These are phyloP conservation scores for Torrubiella hemipterigena DNA, from an alignment of 2,329 filamentous ascomycete species.

Conservation along the genomic window DNA sequence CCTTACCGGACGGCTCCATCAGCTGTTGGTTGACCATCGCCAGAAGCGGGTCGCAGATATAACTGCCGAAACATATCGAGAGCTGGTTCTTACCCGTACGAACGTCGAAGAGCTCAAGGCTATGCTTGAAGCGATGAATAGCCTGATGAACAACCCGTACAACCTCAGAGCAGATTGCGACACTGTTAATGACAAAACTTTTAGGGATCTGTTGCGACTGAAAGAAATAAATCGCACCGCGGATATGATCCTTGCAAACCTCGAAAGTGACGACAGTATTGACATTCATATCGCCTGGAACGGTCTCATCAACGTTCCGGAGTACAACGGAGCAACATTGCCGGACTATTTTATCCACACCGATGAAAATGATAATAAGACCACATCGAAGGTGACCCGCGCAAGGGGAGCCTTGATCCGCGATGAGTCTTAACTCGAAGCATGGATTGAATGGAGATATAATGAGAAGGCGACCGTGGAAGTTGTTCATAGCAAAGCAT, in stretches of 20 bases:
- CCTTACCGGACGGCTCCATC: not conserved
- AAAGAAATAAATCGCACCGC: slow-evolving; percentile 2
- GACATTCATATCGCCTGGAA: not conserved
- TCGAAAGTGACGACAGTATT: not conserved
- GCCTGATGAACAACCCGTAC: not conserved
- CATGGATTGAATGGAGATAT: slow-evolving; percentile 1
- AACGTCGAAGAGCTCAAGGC: not conserved
- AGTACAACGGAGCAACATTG: not conserved
- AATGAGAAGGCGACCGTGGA: not conserved
- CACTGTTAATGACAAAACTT: not conserved
- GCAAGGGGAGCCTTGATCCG: not conserved
- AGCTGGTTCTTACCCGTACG: slow-evolving; percentile 1
- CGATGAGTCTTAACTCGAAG: not conserved
- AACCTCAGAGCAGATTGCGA: not conserved
- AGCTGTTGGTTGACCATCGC: not conserved
- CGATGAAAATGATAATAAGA: not conserved
- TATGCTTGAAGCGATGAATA: not conserved
- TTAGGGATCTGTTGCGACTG: not conserved
- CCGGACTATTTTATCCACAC: not conserved
- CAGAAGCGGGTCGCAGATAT: not conserved
- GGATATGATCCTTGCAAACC: not conserved
- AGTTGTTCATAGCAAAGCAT: not conserved
- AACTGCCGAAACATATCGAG: slow-evolving; percentile 1
- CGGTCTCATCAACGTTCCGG: not conserved
- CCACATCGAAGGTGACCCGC: not conserved